Base-by-base conservation (phyloP, 192 early-diverging fungal genomes). In the Podila horticola region DNA sequence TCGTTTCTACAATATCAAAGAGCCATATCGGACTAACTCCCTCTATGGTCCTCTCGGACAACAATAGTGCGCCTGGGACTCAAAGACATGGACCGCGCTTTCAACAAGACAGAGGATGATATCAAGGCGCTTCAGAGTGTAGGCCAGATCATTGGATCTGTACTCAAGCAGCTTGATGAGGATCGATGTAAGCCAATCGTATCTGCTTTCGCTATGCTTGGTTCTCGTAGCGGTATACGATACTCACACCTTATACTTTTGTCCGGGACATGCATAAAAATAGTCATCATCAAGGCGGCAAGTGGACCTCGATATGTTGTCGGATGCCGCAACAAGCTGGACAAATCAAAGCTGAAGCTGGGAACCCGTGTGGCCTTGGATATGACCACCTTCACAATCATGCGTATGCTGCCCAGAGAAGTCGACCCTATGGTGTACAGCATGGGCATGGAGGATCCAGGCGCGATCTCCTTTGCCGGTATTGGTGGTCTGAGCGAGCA, bases 371-470 rank as follows among this genome's bases (percentile, higher is more conserved):
- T 99, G n/a, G 93, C 98, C 6, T 87, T 99, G 61, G 98, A 99
- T 83, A 99, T 99, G 96, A 99, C 98, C 26, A 99, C 98, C 9
- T 87, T 99, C 72, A 99, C 98, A n/a, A 99, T 99, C 71, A 99
- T 99, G 98, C 93, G 98, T 48, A 92, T 96, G 76, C 89, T 99
- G 33, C 98, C 98, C 49, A 89, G 98, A 30, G 98, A 99, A 71
- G 97, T 99, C 0, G 98, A 99, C 83, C 98, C 98, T 48, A 90
- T 99, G 68, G 98, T 99, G 28, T 99, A 99, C 90, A 99, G 97
- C 88, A 99, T 99, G 98, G 94, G 93, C 22, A 93, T 92, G 57
- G 98, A 99, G 83, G 96, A 97, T 85, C 97, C 98, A 28, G 98
- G 97, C 62, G 86, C 93, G 66, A 86, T 98, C 60, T 91, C 93